Evolutionary conservation across 331 rosid genomes (phyloP).

Genomic region (Saraca asoca): DNA sequence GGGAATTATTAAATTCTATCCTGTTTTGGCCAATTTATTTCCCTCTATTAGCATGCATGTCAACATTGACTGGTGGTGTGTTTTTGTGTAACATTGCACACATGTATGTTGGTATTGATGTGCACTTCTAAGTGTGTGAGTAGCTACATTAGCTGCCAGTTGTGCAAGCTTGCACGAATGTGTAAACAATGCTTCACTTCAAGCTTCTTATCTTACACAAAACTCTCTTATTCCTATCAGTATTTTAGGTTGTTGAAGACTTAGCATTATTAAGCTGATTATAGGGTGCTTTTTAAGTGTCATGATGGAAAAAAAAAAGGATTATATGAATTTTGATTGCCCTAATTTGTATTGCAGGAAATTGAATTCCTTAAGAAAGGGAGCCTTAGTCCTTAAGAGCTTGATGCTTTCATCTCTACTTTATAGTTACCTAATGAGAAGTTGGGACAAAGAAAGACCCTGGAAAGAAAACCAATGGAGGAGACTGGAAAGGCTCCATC

Average conservation of each 20-base stretch:
- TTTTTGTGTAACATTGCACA: no score
- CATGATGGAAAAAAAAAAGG: no score
- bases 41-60: neutral
- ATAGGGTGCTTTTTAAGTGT: conserved; percentile 80
- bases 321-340: no score
- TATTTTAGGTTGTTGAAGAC: conserved; percentile 78
- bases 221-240: conserved; percentile 36
- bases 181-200: no score
- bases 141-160: no score
- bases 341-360: no score
- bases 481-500: conserved; percentile 52
- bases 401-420: conserved; percentile 74
- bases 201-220: no score
- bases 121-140: no score
- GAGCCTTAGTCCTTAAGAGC: conserved; percentile 65
- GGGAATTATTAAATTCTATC: neutral
- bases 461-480: conserved; percentile 53
- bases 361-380: no score
- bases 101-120: no score
- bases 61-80: neutral
- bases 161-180: no score
- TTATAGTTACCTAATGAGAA: conserved; percentile 70
- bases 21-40: neutral
- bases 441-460: conserved; percentile 49
- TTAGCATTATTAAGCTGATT: no score